Conservation (phyloP, 2,329 filamentous ascomycete genomes). For the Acephala macrosclerotiorum region DNA sequence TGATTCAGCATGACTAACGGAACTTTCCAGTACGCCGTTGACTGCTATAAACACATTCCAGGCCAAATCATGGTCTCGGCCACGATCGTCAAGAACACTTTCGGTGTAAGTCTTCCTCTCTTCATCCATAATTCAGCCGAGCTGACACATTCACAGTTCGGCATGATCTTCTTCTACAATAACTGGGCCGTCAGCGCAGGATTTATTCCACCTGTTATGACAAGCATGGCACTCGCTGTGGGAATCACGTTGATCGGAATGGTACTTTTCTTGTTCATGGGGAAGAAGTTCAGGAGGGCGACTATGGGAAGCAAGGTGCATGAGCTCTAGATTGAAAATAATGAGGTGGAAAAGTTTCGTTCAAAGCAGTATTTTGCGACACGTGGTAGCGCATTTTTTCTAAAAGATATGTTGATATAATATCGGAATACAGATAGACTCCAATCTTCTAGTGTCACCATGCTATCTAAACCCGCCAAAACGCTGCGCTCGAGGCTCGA, state of each 20-base stretch:
- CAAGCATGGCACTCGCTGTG: constrained; percentile 59
- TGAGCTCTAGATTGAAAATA: constrained; percentile 13
- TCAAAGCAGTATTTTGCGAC: no score
- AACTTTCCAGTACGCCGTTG: constrained; percentile 57
- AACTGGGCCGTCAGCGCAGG: constrained; percentile 56
- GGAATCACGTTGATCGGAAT: constrained; percentile 59
- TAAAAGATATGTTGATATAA: no score
- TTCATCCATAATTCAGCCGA: neutral
- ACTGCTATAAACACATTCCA: constrained; percentile 67
- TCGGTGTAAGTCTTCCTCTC: constrained; percentile 49
- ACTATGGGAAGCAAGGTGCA: constrained; percentile 60
- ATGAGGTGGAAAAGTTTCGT: neutral
- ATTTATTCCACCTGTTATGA: constrained; percentile 63
- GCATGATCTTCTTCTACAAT: constrained; percentile 61
- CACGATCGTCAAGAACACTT: constrained; percentile 68
- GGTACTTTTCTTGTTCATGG: constrained; percentile 61
- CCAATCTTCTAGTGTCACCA: no score
- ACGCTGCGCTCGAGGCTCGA: no score
- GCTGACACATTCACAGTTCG: constrained; percentile 49
- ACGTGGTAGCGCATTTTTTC: no score
- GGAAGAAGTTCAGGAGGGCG: constrained; percentile 62
- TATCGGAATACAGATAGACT: no score
- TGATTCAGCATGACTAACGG: neutral
- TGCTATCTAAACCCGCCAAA: no score
- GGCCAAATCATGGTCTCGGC: constrained; percentile 65